Conservation (phyloP, 2,329 filamentous ascomycete species). For the Berkeleyomyces basicola region DNA sequence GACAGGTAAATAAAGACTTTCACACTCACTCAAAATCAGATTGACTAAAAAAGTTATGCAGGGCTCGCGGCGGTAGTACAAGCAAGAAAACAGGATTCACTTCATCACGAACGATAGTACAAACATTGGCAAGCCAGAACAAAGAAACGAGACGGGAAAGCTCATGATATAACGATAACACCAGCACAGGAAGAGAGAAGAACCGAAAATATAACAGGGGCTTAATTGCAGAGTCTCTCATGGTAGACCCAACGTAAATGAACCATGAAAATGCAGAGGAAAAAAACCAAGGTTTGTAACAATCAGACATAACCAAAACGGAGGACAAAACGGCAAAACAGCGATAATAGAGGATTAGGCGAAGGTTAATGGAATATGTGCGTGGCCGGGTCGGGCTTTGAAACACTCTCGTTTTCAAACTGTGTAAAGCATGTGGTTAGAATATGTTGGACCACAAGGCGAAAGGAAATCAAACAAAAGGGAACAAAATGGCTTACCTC, state of each 20-base stretch:
- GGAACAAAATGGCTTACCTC: conserved; percentile 43
- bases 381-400: conserved; percentile 21
- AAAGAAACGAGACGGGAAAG: no score
- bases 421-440: conserved; percentile 14
- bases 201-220: no score
- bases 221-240: not conserved
- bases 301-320: not conserved
- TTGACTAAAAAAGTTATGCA: no score
- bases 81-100: no score
- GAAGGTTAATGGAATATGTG: conserved; percentile 9
- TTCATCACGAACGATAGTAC: no score
- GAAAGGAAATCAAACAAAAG: not conserved
- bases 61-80: no score
- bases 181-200: no score
- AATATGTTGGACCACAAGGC: not conserved
- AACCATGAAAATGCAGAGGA: not conserved
- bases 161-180: no score
- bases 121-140: no score
- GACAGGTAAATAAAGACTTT: no score
- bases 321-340: not conserved
- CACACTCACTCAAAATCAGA: no score
- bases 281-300: not conserved
- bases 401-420: conserved; percentile 26
- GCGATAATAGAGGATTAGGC: not conserved
- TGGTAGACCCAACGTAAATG: not conserved